phyloP scores from a whole-genome alignment of 129 eudicot species.

The Flaveria robusta region DNA sequence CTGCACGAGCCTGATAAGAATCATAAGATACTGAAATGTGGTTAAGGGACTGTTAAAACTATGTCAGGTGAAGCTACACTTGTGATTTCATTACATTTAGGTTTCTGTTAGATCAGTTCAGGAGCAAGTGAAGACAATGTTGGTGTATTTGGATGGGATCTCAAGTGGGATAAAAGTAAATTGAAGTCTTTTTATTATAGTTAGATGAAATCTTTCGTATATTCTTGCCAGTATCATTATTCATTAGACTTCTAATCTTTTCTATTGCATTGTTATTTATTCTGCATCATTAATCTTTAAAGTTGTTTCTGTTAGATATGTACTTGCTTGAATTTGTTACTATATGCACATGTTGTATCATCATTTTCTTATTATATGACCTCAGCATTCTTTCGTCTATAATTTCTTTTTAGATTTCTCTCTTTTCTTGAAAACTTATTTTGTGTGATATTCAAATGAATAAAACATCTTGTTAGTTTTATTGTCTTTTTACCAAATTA shows the following conservation, averaged over 20 bases:
- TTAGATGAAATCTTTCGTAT: not conserved
- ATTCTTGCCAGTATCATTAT: not conserved
- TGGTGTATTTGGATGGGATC: not conserved
- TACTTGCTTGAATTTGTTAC: not conserved
- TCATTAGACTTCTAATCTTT: not conserved
- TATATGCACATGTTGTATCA: not conserved
- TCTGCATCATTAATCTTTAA: not conserved
- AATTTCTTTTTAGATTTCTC: not conserved
- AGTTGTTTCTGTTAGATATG: not conserved
- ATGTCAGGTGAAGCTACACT: not conserved
- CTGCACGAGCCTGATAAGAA: not conserved
- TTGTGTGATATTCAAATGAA: not conserved
- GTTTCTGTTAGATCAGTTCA: constrained; percentile 5
- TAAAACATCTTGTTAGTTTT: not conserved
- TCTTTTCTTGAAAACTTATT: not conserved
- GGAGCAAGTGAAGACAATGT: not conserved
- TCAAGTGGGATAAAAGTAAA: not conserved
- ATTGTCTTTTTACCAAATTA: not conserved
- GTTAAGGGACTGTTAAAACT: not conserved
- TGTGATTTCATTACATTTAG: not conserved
- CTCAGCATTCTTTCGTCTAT: not conserved
- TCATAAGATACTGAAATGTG: not conserved
- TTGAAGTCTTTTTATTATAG: not conserved
- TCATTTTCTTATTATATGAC: not conserved
- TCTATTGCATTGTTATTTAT: not conserved